phyloP scores from a whole-genome alignment of 1,284 basidiomycete genomes.

The Malassezia globosa region DNA sequence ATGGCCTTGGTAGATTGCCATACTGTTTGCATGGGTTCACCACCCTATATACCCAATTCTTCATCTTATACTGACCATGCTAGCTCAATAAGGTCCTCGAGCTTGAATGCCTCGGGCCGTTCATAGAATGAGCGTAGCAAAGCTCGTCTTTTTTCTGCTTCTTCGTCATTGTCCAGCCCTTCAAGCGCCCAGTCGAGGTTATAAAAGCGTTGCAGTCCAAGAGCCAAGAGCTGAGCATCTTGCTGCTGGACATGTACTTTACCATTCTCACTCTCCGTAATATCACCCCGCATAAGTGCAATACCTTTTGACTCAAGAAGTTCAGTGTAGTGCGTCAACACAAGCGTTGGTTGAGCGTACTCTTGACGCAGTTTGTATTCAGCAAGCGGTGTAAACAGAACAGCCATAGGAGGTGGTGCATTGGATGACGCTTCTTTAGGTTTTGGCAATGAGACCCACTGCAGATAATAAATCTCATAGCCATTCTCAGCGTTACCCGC shows the following conservation, averaged over 20 bases:
- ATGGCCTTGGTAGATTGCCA: neutral
- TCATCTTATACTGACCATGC: conserved; percentile 19
- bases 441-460: conserved; percentile 36
- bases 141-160: conserved; percentile 20
- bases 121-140: conserved; percentile 35
- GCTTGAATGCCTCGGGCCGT: conserved; percentile 27
- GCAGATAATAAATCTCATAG: conserved; percentile 42
- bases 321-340: conserved; percentile 85
- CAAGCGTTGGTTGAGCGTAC: conserved; percentile 82
- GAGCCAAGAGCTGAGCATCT: conserved; percentile 35
- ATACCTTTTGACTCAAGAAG: conserved; percentile 65
- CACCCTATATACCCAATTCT: neutral
- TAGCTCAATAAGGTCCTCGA: conserved; percentile 30
- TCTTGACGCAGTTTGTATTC: conserved; percentile 81
- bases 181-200: conserved; percentile 16
- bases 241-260: conserved; percentile 26
- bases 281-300: conserved; percentile 82
- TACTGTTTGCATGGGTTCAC: neutral
- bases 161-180: neutral
- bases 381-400: conserved; percentile 83
- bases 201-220: conserved; percentile 43
- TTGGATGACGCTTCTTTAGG: neutral
- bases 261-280: conserved; percentile 59
- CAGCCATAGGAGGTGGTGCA: conserved; percentile 47
- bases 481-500: conserved; percentile 20